These are phyloP conservation scores for Jackrogersella minutella DNA, from an alignment of 495 filamentous ascomycete species.

Conservation along the genomic window DNA sequence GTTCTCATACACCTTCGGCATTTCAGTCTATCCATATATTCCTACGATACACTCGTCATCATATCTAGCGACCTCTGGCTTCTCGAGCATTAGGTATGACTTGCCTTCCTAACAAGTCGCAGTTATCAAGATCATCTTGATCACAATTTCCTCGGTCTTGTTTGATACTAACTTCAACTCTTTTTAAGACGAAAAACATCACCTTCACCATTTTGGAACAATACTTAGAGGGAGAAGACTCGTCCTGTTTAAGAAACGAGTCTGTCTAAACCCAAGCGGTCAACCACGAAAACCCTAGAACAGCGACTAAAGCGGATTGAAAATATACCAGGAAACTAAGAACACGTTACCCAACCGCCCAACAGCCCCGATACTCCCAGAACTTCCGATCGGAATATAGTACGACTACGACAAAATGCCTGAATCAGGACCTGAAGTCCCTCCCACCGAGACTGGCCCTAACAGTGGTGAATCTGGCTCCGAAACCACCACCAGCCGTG, in stretches of 20 bases:
- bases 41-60: not conserved
- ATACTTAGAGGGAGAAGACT: not conserved
- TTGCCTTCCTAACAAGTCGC: not conserved
- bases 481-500: constrained; percentile 15
- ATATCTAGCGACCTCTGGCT: not conserved
- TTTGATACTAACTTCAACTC: not conserved
- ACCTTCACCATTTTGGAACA: not conserved
- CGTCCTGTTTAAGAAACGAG: not conserved
- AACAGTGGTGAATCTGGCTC: constrained; percentile 29
- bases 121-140: not conserved
- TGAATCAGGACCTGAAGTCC: constrained; percentile 32
- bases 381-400: no score
- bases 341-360: no score
- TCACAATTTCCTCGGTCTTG: not conserved
- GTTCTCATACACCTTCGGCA: constrained; percentile 1
- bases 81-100: constrained; percentile 1
- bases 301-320: not conserved
- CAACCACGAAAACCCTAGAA: not conserved
- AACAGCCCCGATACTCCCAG: not conserved
- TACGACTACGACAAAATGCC: constrained; percentile 28
- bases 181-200: not conserved
- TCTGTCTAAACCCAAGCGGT: not conserved
- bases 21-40: not conserved
- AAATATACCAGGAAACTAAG: not conserved
- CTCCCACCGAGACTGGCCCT: constrained; percentile 35